Base-by-base conservation (phyloP, 2,329 filamentous ascomycete species). In the Amphichorda felina region DNA sequence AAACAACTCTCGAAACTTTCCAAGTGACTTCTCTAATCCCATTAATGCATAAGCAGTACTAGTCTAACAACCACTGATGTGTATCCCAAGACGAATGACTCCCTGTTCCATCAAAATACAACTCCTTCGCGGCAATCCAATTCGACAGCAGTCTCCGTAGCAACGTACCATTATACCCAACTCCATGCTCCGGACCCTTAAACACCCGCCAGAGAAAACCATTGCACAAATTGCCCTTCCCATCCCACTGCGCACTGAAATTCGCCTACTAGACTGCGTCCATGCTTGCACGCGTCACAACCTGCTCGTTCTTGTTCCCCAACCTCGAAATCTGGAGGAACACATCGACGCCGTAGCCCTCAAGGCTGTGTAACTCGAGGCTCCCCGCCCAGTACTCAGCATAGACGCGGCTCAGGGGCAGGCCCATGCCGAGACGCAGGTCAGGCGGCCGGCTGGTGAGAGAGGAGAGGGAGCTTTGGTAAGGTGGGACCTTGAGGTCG, bases 301-400 rank as follows among this genome's bases (percentile, higher is more conserved):
- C 67, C 57, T 94, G 86, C 64, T 98, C 91, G 51, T 96, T 95
- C 68, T 94, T 95, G 56, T 98, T 98, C 15, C 91, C 91, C 38
- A 98, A 67, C 55, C 94, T 93, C 5, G 86, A 94, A 40, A 98
- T 94, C 54, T 96, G 88, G 43, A 98, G 61, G 51, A 98, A 98
- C 0, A 84, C 88, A 61, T 98, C 91, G 6, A 93, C 86, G 11
- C 91, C 91, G 54, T 95, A 96, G 1, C 91, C 93, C 53, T 95
- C 89, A 7, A 98, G 63, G 50, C 83, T 95, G 54, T 96, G 89
- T 39, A 96, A 59, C 49, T 94, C 83, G 8, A 98, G 63, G 48
- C 75, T 91, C 17, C 91, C 91, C 3, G 91, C 91, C 91, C 91
- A 98, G 57, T 96, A 96, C 58, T 96, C 89, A 19, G 89, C 87